Evolutionary conservation across 345 rosid genomes (phyloP), one percentile per base, ranked within the genome.

Genomic region (Eutrema japonicum): DNA sequence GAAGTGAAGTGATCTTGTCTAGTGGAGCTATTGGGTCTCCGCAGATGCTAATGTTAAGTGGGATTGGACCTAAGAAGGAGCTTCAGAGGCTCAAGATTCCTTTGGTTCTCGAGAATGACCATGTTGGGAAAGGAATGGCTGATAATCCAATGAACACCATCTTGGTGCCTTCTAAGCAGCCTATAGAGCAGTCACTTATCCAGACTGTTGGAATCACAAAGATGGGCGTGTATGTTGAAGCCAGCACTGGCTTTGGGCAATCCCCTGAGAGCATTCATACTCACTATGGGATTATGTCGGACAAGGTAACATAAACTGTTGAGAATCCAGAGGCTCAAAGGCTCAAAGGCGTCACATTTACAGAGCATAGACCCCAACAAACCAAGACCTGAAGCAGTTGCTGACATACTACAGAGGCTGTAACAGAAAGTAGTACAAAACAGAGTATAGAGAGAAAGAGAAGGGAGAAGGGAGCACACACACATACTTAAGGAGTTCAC

Each of bases 71-170:
- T 2, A 85, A 77, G 80, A 77, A 65, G 9, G 89, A 90, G 40
- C 93, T 95, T 3, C 49, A 84, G 72, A 85, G 82, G 52, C 51
- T 87, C 35, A 87, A 84, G 81, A 87, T 96, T 71, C 77, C 97
- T 5, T 57, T 80, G 11, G 93, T 92, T 7, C 68, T 85, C 10
- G 80, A 84, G 50, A 90, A 90, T 60, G 69, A 76, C 42, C 77
- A 83, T 78, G 98, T 96, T 0, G 99, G 99, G n/a, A 74, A 83
- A 81, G 97, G 87, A 72, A 87, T 96, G 89, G 89, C 84, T 58
- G 99, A 96, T 74, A 96, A 96, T 69, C 99, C 99, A 13, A 87
- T 92, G 98, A 96, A 96, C 75, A 1, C 94, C 0, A 81, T 96
- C 64, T 92, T 92, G 50, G 85, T 90, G 7, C 98, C 98, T 18